Evolutionary conservation across 495 filamentous ascomycete genomes (phyloP).

Genomic region (Collariella sp.): DNA sequence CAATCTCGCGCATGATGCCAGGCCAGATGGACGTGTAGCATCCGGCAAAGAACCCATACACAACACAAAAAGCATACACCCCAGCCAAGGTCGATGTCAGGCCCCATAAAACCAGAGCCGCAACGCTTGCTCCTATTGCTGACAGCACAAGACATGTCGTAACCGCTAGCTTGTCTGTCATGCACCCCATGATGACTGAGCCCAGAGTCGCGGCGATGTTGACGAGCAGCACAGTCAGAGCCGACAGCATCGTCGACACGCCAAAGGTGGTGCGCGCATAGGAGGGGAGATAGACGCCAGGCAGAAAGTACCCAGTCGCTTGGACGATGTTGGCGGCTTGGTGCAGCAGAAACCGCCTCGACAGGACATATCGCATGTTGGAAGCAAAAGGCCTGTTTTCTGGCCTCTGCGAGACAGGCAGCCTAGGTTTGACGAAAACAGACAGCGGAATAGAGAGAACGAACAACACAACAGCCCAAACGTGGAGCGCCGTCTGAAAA

Average conservation of each 20-base stretch:
- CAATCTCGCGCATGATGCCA: constrained; percentile 3
- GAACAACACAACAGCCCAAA: neutral
- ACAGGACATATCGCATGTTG: neutral
- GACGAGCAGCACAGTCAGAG: neutral
- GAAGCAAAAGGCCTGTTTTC: neutral
- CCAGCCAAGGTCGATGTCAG: neutral
- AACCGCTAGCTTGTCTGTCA: neutral
- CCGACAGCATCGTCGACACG: neutral
- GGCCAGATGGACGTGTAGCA: constrained; percentile 3
- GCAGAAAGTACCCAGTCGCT: neutral
- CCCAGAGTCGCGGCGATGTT: neutral
- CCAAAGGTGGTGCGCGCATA: neutral
- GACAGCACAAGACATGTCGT: neutral
- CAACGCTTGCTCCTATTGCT: neutral
- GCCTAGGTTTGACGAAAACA: neutral
- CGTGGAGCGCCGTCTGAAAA: neutral
- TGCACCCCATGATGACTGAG: neutral
- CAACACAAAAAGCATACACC: neutral
- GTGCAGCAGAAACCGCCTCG: neutral
- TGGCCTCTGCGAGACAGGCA: neutral
- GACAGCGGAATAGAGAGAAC: neutral
- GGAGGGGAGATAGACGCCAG: neutral
- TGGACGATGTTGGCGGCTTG: neutral
- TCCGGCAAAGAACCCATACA: neutral
- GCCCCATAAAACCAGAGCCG: neutral